Base-by-base conservation (phyloP, 2,329 filamentous ascomycete species). In the Fusarium sp. region DNA sequence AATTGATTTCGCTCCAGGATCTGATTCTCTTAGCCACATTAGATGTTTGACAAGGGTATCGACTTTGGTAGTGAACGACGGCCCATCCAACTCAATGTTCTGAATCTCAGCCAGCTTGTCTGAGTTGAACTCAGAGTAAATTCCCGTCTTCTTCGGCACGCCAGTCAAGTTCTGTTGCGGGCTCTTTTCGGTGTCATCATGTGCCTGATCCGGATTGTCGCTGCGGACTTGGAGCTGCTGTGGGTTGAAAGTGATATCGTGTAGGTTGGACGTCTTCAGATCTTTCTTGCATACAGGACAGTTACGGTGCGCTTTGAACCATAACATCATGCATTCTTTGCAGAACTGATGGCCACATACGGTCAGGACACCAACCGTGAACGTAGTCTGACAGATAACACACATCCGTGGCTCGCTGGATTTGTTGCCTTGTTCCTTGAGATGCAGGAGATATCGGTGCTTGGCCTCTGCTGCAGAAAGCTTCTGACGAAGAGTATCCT, bases 271-370 rank as follows among this genome's bases (percentile, higher is more conserved):
- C 0, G 82, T 75, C 29, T 83, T 84, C 9, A 98, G 82, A 3
- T 82, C 83, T 47, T 85, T 87, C 78, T 97, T 97, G 84, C 96
- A 99, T 8, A 93, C 86, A 0, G 95, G 95, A 73, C 95, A 98
- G 54, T 88, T 95, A 20, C 85, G 87, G 72, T 94, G 90, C 32
- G 88, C 84, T 60, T 83, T 85, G 82, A 91, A 93, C 96, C 96
- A 98, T 15, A 89, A 73, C 40, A 85, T 84, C 72, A 98, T 91
- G 79, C 96, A 98, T 29, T 93, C 92, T 75, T 93, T 94, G 82
- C 95, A 98, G 77, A 94, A 98, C 69, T 94, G 89, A 77, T 99
- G 96, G 0, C 95, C 95, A 77, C 96, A 98, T 2, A 94, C 87
- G 0, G 95, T 98, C 66, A 95, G 84, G 55, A 92, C 88, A 56